Evolutionary conservation across 164 flowering plant species (phyloP), one percentile per base, ranked within the genome.

Genomic region (Annona cherimola): DNA sequence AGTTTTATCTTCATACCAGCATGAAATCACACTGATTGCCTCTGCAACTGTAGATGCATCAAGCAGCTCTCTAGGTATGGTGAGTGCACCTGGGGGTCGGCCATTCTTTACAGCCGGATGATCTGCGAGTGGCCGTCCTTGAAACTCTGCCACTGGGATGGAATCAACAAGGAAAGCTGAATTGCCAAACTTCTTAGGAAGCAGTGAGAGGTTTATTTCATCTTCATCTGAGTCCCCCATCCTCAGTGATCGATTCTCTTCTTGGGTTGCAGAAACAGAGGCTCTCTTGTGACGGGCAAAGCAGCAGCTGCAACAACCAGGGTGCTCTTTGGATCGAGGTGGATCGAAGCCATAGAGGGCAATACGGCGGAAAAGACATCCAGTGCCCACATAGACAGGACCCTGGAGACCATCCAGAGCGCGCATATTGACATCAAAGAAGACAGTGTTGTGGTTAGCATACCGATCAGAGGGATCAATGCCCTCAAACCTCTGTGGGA

Each of bases 391-490:
- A 81, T 93, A 93, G 12, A 91, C 86, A 0, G 98, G 98, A 7
- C 98, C 98, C 66, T 93, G 98, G 60, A 93, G 80, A 6, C 98
- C 98, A 78, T 93, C 98, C 50, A 93, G 92, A 12, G 95, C 97
- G 0, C 97, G 83, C 96, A 93, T 88, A 70, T 91, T 90, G 67
- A 84, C 88, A 79, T 93, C 98, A 67, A 93, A 93, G 85, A 93
- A 93, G 26, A 93, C 98, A 0, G 93, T 88, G 73, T 93, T 93
- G 81, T 86, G 88, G 73, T 93, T 93, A 67, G 98, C 98, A 68
- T 93, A 93, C 0, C 98, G 92, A 72, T 93, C 98, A 3, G 93
- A 88, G 0, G 95, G 94, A 54, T 92, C 98, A 39, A 93, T 87
- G 5, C 97, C 97, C 71, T 92, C 97, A 72, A 92, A 92, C 75